These are phyloP conservation scores for Solanum bulbocastanum DNA, from an alignment of 257 asterid species.

Conservation along the genomic window DNA sequence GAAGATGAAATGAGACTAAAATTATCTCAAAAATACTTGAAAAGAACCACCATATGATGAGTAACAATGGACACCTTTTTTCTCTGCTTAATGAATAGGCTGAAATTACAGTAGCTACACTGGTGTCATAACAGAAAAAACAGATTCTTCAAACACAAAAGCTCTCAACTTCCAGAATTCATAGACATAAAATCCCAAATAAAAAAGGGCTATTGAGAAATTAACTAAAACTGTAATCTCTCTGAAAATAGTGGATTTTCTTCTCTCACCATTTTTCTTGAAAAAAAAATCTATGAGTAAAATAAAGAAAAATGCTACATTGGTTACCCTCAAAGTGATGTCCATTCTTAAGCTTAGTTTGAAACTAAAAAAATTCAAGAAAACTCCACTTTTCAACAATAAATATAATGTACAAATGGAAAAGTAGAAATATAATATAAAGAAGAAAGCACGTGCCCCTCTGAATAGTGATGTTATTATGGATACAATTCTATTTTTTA, in stretches of 20 bases:
- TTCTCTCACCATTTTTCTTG: slow-evolving; percentile 11
- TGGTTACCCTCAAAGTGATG: slow-evolving; percentile 21
- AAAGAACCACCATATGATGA: slow-evolving; percentile 61
- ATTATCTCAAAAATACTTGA: slow-evolving; percentile 23
- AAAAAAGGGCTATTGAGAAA: slow-evolving; percentile 17
- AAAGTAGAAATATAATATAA: not conserved
- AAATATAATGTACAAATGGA: not conserved
- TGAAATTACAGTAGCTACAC: slow-evolving; percentile 26
- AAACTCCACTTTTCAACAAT: not conserved
- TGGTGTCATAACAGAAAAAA: slow-evolving; percentile 31
- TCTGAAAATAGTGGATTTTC: slow-evolving; percentile 9
- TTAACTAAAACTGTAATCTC: slow-evolving; percentile 32
- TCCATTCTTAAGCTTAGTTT: slow-evolving; percentile 25
- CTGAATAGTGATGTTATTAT: not conserved
- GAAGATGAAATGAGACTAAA: slow-evolving; percentile 11
- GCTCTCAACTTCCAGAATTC: slow-evolving; percentile 21
- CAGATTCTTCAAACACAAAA: slow-evolving; percentile 14
- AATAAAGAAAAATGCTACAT: slow-evolving; percentile 33
- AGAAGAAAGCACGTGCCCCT: slow-evolving; percentile 42
- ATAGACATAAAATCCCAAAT: slow-evolving; percentile 30
- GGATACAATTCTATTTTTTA: no score
- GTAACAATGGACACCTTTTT: slow-evolving; percentile 49
- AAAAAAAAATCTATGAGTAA: slow-evolving; percentile 31
- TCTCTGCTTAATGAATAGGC: slow-evolving; percentile 23
- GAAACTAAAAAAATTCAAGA: not conserved